Conservation (phyloP, 176 grass and related monocot genomes). For the Musa troglodytarum region DNA sequence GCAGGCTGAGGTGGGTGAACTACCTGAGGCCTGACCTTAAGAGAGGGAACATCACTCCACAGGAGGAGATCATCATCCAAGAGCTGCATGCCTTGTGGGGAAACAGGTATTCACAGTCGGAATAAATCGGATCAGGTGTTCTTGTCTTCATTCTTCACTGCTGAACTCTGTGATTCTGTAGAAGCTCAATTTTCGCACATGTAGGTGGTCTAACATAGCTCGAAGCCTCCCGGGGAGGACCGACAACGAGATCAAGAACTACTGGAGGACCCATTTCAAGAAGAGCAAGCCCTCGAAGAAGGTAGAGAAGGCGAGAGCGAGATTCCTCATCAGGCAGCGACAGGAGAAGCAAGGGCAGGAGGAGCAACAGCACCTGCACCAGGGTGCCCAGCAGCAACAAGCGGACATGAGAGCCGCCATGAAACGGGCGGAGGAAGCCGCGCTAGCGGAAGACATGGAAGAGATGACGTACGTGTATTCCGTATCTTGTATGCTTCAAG, state of each 20-base stretch:
- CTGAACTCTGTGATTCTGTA: too few relatives aligned
- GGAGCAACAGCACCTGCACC: slow-evolving; percentile 9
- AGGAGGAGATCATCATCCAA: slow-evolving; percentile 17
- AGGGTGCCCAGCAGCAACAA: slow-evolving; percentile 6
- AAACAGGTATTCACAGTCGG: not conserved
- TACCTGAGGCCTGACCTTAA: slow-evolving; percentile 18
- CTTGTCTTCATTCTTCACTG: too few relatives aligned
- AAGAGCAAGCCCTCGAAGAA: slow-evolving; percentile 73
- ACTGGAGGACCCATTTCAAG: slow-evolving; percentile 97
- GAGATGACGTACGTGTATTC: slow-evolving; percentile 50
- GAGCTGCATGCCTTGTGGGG: slow-evolving; percentile 21
- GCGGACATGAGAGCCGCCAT: not conserved
- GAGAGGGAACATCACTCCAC: slow-evolving; percentile 9
- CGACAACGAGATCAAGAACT: slow-evolving; percentile 99
- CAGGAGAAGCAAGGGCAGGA: slow-evolving; percentile 1
- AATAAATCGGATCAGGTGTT: too few relatives aligned
- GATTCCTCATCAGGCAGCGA: slow-evolving; percentile 40
- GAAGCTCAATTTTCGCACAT: too few relatives aligned
- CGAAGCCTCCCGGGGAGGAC: slow-evolving; percentile 83
- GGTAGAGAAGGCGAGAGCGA: slow-evolving; percentile 56
- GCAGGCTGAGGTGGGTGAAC: slow-evolving; percentile 22
- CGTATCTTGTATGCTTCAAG: slow-evolving; percentile 21
- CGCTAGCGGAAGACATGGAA: not conserved
- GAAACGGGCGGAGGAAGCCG: not conserved
- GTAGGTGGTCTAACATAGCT: slow-evolving; percentile 87